Conservation (phyloP, 352 stramenopile genomes). For the Peronospora farinosa region DNA sequence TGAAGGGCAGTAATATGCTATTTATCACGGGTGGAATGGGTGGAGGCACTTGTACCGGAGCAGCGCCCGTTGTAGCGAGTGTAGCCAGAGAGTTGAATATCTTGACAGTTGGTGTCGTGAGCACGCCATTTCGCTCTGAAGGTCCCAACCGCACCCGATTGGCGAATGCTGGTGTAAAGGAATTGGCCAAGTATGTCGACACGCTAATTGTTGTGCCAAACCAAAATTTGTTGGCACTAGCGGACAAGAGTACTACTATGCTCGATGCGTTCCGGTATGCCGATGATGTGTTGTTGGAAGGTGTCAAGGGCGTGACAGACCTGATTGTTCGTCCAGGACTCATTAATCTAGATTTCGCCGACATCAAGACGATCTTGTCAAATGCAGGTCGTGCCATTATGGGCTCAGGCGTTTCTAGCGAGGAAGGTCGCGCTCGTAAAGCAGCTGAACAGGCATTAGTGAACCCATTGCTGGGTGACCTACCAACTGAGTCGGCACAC, state of each 20-base stretch:
- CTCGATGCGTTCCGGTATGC: slow-evolving; percentile 91
- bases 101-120: slow-evolving; percentile 94
- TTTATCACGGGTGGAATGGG: slow-evolving; percentile 96
- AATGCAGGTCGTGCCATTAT: slow-evolving; percentile 93
- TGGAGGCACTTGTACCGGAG: slow-evolving; percentile 88
- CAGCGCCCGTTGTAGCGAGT: slow-evolving; percentile 90
- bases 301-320: slow-evolving; percentile 93
- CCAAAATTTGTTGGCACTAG: slow-evolving; percentile 91
- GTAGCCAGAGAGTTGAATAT: slow-evolving; percentile 89
- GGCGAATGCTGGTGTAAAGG: slow-evolving; percentile 87
- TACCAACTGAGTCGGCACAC: slow-evolving; percentile 89
- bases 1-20: slow-evolving; percentile 91
- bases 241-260: slow-evolving; percentile 90
- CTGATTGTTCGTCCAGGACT: slow-evolving; percentile 93
- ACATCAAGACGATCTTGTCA: slow-evolving; percentile 94
- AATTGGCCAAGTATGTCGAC: slow-evolving; percentile 90
- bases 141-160: slow-evolving; percentile 91
- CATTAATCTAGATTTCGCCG: slow-evolving; percentile 97
- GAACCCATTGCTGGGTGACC: slow-evolving; percentile 90
- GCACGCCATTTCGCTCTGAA: slow-evolving; percentile 94
- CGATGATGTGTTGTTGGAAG: slow-evolving; percentile 93
- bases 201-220: slow-evolving; percentile 96
- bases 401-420: slow-evolving; percentile 84
- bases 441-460: slow-evolving; percentile 92
- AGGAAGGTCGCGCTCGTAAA: slow-evolving; percentile 79